Evolutionary conservation across 1,139 yeast genomes (phyloP).

Genomic region (Yamadazyma atmosphaerica): DNA sequence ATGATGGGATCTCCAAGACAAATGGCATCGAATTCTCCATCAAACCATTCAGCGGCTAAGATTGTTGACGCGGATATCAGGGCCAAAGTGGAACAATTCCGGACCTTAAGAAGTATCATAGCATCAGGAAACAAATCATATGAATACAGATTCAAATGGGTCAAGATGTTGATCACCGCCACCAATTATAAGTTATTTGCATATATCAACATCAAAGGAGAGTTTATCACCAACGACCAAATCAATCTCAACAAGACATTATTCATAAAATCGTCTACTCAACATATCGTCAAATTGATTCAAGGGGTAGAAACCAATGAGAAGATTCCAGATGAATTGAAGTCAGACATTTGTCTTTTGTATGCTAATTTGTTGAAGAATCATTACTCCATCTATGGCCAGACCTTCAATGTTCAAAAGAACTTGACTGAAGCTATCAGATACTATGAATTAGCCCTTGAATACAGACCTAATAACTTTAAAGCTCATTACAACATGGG

Average conservation of each 20-base stretch:
- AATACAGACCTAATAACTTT: conserved; percentile 32
- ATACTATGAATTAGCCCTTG: conserved; percentile 36
- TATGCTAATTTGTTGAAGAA: conserved; percentile 43
- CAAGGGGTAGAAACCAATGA: conserved; percentile 32
- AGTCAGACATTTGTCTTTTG: conserved; percentile 32
- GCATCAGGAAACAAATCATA: conserved; percentile 46
- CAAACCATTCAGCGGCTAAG: no score
- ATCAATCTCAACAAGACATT: conserved; percentile 32
- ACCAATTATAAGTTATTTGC: conserved; percentile 42
- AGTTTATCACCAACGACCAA: conserved; percentile 33
- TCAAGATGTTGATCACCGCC: conserved; percentile 44
- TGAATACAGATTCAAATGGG: conserved; percentile 47
- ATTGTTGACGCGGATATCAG: conserved; percentile 24
- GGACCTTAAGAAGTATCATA: conserved; percentile 35
- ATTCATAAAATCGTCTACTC: conserved; percentile 42
- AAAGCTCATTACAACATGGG: conserved; percentile 43
- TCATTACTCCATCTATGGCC: conserved; percentile 34
- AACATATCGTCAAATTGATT: conserved; percentile 39
- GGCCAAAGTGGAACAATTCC: conserved; percentile 37
- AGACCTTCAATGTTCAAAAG: conserved; percentile 38
- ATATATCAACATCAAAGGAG: conserved; percentile 48
- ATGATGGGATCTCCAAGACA: conserved; percentile 3
- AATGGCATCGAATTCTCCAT: no score
- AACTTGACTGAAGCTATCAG: conserved; percentile 31
- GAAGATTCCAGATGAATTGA: conserved; percentile 23